Base-by-base conservation (phyloP, 805 yeast genomes). In the Teunomyces pallodes region DNA sequence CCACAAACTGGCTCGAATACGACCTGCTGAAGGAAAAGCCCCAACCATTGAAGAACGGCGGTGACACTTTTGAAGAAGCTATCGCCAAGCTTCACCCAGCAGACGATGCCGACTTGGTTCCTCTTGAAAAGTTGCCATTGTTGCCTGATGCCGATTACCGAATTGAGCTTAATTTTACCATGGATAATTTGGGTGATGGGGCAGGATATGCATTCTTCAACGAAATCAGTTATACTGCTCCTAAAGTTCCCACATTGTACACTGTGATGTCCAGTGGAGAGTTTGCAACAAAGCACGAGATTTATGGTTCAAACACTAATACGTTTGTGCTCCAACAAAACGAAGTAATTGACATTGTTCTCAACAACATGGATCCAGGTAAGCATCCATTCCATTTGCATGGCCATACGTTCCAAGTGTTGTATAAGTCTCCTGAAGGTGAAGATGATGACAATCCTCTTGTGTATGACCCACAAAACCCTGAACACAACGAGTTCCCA, bases 331-430 rank as follows among this genome's bases (percentile, higher is more conserved):
- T 90, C 17, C 79, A 80, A 48, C 61, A 73, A 4, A 80, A 79
- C 44, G 88, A 85, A 43, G 77, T 84, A 35, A 75, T 91, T 42
- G 96, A 90, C 57, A 67, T 90, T 40, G 86, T 89, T 1, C 63
- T 90, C 40, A 86, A 89, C 62, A 91, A 90, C 61, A 76, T 74
- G 59, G 97, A 90, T 64, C 83, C 86, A 3, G 87, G 90, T 50
- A 83, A 83, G 54, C 91, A 85, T 64, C 90, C 90, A 17, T 85
- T 85, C 81, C 91, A 85, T 64, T 74, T 85, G 56, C 91, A 85
- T 59, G 91, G 91, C 12, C 90, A 85, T 60, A 75, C 65, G 43
- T 84, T 85, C 73, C 90, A 84, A 67, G 64, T 85, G 17, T 68
- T 85, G 35, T 74, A 74, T 43, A 77, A 82, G 61, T 80, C 81